Base-by-base conservation (phyloP, 2,329 filamentous ascomycete genomes). In the Pyricularia grisea region DNA sequence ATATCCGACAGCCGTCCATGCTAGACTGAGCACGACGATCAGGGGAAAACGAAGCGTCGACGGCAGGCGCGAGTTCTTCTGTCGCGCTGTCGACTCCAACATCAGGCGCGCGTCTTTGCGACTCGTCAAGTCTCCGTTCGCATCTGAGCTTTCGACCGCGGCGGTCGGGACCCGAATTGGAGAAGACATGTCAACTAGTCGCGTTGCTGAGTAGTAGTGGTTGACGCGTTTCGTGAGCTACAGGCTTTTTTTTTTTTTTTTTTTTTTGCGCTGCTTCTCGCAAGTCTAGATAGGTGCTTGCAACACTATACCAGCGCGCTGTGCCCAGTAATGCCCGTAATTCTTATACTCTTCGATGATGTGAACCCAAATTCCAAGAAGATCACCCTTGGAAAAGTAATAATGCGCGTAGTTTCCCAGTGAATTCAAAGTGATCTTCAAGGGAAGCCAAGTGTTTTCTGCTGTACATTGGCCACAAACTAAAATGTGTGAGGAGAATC, bases 1-100 rank as follows among this genome's bases (percentile, higher is more conserved):
- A 77, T 91, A 91, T 7, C 92, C 84, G 23, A 88, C 74, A 20
- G 86, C 84, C 72, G 88, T 90, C 69, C 93, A 79, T 36, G 82
- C 80, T 70, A 94, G 82, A 78, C 84, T 88, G 72, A 88, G 75
- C 25, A 82, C 74, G 11, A 83, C 81, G 25, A 84, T 79, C 4
- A 88, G 78, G 10, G 84, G 85, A 72, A 88, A 87, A 70, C 82
- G 81, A n/a, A 83, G 72, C 14, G 75, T 70, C 11, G 70, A 70
- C 3, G 85, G 84, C 28, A 88, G 74, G 72, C 77, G 79, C 23
- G 80, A 77, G 50, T 36, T 42, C 30, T 31, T 28, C 27, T 68
- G 65, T 36, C 20, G 67, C 25, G 30, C 27, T 5, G 42, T 28
- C 12, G 25, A 50, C 31, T 67, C 66, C 27, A 67, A 27, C 12